These are phyloP conservation scores for Rhodosorus marinus DNA, from an alignment of 23 red algal species.

Conservation along the genomic window DNA sequence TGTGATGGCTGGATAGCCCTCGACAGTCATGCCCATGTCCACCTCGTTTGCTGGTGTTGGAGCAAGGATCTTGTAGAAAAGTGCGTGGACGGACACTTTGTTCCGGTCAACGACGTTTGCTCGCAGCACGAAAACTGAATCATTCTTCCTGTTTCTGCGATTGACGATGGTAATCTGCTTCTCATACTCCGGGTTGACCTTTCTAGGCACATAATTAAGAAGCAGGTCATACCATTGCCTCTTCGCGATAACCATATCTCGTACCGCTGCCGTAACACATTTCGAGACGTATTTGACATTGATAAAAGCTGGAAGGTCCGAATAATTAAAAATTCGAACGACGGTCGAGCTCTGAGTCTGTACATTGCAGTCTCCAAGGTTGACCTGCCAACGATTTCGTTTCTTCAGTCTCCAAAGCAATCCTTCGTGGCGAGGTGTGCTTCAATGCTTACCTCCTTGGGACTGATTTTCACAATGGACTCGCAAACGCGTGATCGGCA, in stretches of 20 bases:
- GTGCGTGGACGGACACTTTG: conserved; percentile 60
- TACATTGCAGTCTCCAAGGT: conserved; percentile 81
- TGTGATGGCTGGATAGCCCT: conserved; percentile 39
- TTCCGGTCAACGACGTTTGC: conserved; percentile 78
- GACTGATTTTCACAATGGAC: conserved; percentile 36
- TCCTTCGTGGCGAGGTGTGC: no score
- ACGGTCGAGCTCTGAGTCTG: conserved; percentile 19
- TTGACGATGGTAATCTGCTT: conserved; percentile 88
- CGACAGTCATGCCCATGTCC: conserved; percentile 50
- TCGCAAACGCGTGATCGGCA: conserved; percentile 52
- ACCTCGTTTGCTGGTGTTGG: conserved; percentile 55
- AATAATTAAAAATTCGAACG: conserved; percentile 39
- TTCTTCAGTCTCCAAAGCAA: no score
- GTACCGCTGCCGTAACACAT: conserved; percentile 23
- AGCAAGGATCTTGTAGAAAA: conserved; percentile 70
- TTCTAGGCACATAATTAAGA: conserved; percentile 50
- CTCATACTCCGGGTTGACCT: conserved; percentile 60
- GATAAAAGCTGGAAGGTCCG: conserved; percentile 56
- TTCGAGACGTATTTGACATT: conserved; percentile 49
- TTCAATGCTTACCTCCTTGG: no score
- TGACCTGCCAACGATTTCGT: conserved; percentile 36
- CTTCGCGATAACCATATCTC: conserved; percentile 34
- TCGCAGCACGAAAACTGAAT: conserved; percentile 27
- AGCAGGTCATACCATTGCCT: conserved; percentile 34
- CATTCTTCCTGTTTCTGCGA: conserved; percentile 30